Conservation (phyloP, 257 asterid species). For the Nicotiana paniculata region DNA sequence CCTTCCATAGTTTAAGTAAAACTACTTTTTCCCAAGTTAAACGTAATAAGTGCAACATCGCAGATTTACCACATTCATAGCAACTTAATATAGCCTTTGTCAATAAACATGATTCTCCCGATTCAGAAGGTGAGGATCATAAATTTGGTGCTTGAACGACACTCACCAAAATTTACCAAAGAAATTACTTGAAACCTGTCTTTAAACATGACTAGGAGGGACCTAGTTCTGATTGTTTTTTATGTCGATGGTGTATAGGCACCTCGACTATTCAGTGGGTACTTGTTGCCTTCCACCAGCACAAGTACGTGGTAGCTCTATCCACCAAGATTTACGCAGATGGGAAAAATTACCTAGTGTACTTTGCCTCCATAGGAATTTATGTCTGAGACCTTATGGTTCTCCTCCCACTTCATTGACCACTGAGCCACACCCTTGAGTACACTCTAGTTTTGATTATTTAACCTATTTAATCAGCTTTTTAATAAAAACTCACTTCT, state of each 20-base stretch:
- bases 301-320: too few relatives aligned
- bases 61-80: not conserved
- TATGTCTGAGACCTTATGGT: too few relatives aligned
- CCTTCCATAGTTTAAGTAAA: not conserved
- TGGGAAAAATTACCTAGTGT: too few relatives aligned
- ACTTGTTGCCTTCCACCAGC: too few relatives aligned
- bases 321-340: too few relatives aligned
- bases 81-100: not conserved
- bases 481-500: not conserved
- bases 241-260: too few relatives aligned
- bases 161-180: not conserved
- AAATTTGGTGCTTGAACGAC: not conserved
- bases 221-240: too few relatives aligned
- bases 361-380: too few relatives aligned
- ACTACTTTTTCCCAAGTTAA: not conserved
- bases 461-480: not conserved
- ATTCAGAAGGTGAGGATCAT: not conserved
- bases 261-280: too few relatives aligned
- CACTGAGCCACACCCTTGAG: too few relatives aligned
- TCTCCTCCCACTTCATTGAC: too few relatives aligned
- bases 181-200: not conserved
- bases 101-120: not conserved
- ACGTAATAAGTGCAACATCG: not conserved
- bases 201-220: not conserved
- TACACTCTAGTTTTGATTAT: not conserved